Percentiles rank a stretch among this genome's conserved stretches.
phyloP scores from a whole-genome alignment of 306 rosid genomes.

The Cicer arietinum region DNA sequence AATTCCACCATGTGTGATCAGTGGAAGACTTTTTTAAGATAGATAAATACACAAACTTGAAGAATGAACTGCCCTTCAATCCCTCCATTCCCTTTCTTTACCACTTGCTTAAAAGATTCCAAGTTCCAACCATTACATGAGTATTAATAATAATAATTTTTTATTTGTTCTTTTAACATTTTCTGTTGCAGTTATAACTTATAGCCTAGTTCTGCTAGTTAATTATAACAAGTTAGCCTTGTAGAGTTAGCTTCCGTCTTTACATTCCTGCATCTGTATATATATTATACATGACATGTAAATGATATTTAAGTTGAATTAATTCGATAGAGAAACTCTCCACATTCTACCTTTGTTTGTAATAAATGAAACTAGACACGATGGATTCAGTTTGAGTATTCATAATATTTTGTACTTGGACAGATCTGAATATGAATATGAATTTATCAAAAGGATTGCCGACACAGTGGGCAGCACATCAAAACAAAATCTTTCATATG shows the following conservation, averaged over 20 bases:
- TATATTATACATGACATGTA: background rate
- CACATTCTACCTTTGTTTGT: background rate
- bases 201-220: background rate
- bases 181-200: no score
- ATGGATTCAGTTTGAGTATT: background rate
- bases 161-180: no score
- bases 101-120: no score
- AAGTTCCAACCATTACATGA: no score
- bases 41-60: no score
- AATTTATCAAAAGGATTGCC: background rate
- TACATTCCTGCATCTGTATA: background rate
- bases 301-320: background rate
- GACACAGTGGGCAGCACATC: background rate
- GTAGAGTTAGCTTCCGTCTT: background rate
- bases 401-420: background rate
- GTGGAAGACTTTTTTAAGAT: no score
- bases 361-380: background rate
- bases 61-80: no score
- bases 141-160: no score
- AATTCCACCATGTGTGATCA: no score
- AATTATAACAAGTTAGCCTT: background rate
- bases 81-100: no score
- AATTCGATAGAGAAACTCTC: background rate
- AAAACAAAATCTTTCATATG: background rate
- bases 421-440: conserved; percentile 2